A percentile compares a stretch with the other conserved stretches of the same genome.
Evolutionary conservation across 805 yeast genomes (phyloP).

Genomic region (Debaryomyces prosopidis): DNA sequence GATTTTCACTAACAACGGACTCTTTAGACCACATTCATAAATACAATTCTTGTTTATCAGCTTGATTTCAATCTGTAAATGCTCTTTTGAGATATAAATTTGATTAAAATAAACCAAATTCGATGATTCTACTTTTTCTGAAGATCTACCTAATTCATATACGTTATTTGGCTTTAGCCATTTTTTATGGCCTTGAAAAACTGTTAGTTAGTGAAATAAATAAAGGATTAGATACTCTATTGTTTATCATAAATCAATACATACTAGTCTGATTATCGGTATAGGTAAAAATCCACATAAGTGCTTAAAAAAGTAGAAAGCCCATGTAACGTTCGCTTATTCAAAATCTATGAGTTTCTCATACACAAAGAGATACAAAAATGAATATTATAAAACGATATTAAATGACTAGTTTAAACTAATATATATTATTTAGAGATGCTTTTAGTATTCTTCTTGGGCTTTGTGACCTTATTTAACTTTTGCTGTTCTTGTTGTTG

Average conservation of each 20-base stretch:
- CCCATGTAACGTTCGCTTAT: too few species aligned
- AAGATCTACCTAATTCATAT: conserved; percentile 28
- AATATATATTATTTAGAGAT: neutral
- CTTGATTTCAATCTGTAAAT: conserved; percentile 21
- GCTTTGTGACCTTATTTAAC: conserved; percentile 18
- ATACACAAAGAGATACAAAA: conserved; percentile 1
- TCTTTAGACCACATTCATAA: conserved; percentile 4
- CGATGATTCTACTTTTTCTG: neutral
- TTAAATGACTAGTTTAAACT: conserved; percentile 1
- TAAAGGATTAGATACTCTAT: neutral
- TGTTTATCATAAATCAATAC: neutral
- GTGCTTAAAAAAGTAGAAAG: neutral
- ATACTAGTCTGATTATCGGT: conserved; percentile 6
- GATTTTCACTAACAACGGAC: conserved; percentile 21
- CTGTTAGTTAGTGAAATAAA: neutral
- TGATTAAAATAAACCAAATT: conserved; percentile 6
- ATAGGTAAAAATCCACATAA: conserved; percentile 9
- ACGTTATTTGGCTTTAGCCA: conserved; percentile 8
- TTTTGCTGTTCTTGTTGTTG: conserved; percentile 9
- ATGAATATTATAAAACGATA: neutral
- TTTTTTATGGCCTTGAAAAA: neutral
- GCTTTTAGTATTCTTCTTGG: conserved; percentile 7
- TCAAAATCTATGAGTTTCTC: too few species aligned
- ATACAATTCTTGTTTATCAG: conserved; percentile 4
- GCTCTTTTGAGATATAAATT: conserved; percentile 30